Evolutionary conservation across 352 stramenopile genomes (phyloP).

Genomic region (Phytophthora megakarya): DNA sequence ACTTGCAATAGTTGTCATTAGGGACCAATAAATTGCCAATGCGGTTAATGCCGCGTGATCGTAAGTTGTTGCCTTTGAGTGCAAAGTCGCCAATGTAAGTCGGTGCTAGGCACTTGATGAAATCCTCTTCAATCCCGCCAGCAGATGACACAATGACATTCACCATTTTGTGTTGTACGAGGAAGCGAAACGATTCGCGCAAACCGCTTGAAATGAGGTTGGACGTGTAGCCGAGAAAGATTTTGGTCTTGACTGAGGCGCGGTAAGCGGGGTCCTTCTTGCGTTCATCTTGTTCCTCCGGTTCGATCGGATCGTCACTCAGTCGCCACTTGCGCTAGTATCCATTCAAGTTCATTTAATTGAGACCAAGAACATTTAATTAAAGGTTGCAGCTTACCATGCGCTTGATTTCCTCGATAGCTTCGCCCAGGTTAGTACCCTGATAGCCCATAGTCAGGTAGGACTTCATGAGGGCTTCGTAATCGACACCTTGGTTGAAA

Average conservation of each 20-base stretch:
- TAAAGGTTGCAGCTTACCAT: too few species aligned
- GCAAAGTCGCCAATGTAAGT: slow-evolving; percentile 99
- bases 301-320: slow-evolving; percentile 91
- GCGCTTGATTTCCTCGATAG: slow-evolving; percentile 97
- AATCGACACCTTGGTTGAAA: slow-evolving; percentile 91
- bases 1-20: slow-evolving; percentile 99
- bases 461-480: slow-evolving; percentile 80
- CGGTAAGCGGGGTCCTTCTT: slow-evolving; percentile 80
- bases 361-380: not conserved
- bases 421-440: slow-evolving; percentile 97
- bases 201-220: slow-evolving; percentile 99
- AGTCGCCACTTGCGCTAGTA: slow-evolving; percentile 97
- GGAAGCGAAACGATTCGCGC: slow-evolving; percentile 97
- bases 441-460: slow-evolving; percentile 93
- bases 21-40: slow-evolving; percentile 99
- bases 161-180: slow-evolving; percentile 98
- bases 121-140: slow-evolving; percentile 96
- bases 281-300: slow-evolving; percentile 93
- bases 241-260: slow-evolving; percentile 92
- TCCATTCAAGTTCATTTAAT: too few species aligned
- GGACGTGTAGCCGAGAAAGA: slow-evolving; percentile 99
- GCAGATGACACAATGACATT: slow-evolving; percentile 96
- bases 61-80: slow-evolving; percentile 92
- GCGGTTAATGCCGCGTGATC: slow-evolving; percentile 97
- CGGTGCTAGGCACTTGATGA: slow-evolving; percentile 99